Evolutionary conservation across 192 early-diverging fungal genomes (phyloP).

Genomic region (Cetraspora pellucida): DNA sequence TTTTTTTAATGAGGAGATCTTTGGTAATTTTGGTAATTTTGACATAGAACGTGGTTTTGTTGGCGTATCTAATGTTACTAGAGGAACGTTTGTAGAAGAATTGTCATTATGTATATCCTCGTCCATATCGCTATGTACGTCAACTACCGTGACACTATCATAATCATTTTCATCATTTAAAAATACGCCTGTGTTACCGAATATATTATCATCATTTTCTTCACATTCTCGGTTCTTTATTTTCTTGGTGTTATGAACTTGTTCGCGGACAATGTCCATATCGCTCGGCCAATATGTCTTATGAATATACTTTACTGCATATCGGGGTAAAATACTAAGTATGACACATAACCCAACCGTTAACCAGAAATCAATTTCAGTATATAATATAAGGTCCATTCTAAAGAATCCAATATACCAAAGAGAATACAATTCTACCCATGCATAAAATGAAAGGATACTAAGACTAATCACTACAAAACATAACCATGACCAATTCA

Average conservation of each 20-base stretch:
- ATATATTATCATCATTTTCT: constrained; percentile 6
- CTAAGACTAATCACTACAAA: constrained; percentile 53
- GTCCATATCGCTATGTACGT: background rate
- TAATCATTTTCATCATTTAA: no score
- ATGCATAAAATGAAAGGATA: constrained; percentile 44
- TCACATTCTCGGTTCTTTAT: background rate
- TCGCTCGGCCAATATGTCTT: constrained; percentile 79
- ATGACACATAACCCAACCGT: constrained; percentile 58
- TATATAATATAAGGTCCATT: constrained; percentile 61
- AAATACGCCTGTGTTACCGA: background rate
- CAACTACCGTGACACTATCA: background rate
- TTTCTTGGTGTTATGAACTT: constrained; percentile 42
- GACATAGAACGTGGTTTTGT: background rate
- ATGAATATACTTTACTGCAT: constrained; percentile 63
- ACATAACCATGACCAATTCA: constrained; percentile 75
- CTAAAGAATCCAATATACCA: constrained; percentile 55
- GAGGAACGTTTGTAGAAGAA: background rate
- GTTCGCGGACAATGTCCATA: constrained; percentile 84
- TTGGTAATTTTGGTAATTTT: constrained; percentile 18
- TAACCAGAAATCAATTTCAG: constrained; percentile 71
- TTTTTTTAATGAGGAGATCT: background rate
- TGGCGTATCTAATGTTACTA: background rate
- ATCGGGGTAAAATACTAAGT: constrained; percentile 75
- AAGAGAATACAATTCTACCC: constrained; percentile 45
- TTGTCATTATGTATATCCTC: background rate